These are phyloP conservation scores for Dipodascus geniculatus DNA, from an alignment of 805 yeast species.

Conservation along the genomic window DNA sequence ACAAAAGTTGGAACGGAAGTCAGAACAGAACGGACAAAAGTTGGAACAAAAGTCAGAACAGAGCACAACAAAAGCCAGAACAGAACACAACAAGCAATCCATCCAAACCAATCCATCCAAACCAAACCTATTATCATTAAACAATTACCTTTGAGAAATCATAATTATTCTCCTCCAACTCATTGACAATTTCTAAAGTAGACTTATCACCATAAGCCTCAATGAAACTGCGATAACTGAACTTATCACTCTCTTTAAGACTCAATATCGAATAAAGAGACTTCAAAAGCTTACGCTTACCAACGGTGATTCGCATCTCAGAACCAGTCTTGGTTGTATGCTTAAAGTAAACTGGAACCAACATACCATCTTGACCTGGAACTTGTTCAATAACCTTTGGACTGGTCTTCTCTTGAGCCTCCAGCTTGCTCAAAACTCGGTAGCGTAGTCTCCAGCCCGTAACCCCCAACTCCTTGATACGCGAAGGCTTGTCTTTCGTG, in stretches of 20 bases:
- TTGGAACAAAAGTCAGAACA: too few relatives aligned
- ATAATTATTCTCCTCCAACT: constrained; percentile 33
- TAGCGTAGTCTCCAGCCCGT: constrained; percentile 86
- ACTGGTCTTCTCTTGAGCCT: constrained; percentile 30
- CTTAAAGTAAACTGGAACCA: constrained; percentile 37
- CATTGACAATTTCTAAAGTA: constrained; percentile 37
- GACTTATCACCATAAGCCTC: constrained; percentile 32
- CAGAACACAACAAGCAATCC: too few relatives aligned
- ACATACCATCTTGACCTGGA: constrained; percentile 18
- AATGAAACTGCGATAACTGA: constrained; percentile 38
- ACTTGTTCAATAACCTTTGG: constrained; percentile 29
- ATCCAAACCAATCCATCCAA: too few relatives aligned
- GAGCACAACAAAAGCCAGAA: too few relatives aligned
- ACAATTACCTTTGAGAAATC: constrained; percentile 22
- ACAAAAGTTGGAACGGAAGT: too few relatives aligned
- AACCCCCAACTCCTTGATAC: constrained; percentile 87
- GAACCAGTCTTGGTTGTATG: constrained; percentile 31
- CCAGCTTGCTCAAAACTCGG: constrained; percentile 42
- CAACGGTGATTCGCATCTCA: constrained; percentile 41
- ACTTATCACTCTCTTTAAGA: constrained; percentile 32
- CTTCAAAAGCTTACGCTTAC: constrained; percentile 51
- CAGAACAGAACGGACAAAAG: too few relatives aligned
- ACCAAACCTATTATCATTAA: too few relatives aligned
- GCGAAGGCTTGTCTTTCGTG: constrained; percentile 74
- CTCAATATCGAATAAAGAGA: constrained; percentile 22